Percentiles rank a stretch among this genome's conserved stretches.
Evolutionary conservation across 2,329 filamentous ascomycete genomes (phyloP).

Genomic region (Epichloe elymi): DNA sequence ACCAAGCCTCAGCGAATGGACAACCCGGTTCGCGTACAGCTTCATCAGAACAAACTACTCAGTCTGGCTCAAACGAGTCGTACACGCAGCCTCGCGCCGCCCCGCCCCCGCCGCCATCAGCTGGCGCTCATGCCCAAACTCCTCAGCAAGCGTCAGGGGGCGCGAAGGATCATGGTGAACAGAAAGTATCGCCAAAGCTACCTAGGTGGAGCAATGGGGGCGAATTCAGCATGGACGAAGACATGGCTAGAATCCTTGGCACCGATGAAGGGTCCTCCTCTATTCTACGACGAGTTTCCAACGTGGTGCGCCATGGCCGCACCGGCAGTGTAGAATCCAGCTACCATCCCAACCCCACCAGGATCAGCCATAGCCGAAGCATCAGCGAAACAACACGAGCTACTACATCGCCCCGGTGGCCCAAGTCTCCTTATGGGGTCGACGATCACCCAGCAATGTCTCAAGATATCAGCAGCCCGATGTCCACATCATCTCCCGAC

Average conservation of each 20-base stretch:
- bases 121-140: constrained; percentile 17
- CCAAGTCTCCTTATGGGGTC: constrained; percentile 46
- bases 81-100: constrained; percentile 47
- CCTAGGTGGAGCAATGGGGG: constrained; percentile 66
- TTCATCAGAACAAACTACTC: not conserved
- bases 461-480: constrained; percentile 57
- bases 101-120: constrained; percentile 33
- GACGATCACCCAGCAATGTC: constrained; percentile 37
- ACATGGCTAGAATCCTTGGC: constrained; percentile 79
- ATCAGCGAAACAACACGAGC: constrained; percentile 55
- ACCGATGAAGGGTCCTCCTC: constrained; percentile 66
- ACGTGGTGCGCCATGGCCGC: constrained; percentile 83
- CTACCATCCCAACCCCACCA: constrained; percentile 21
- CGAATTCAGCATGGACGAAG: constrained; percentile 90
- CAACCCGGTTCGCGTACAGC: constrained; percentile 1
- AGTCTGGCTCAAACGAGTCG: constrained; percentile 27
- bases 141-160: constrained; percentile 35
- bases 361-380: constrained; percentile 43
- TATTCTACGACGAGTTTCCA: constrained; percentile 78
- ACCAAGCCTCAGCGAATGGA: constrained; percentile 2
- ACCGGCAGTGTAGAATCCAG: constrained; percentile 63
- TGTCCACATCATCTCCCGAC: constrained; percentile 49
- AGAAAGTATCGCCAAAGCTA: constrained; percentile 50
- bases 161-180: constrained; percentile 27
- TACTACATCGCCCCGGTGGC: constrained; percentile 55